Base-by-base conservation (phyloP, 202 grass and related monocot genomes). In the Cymbopogon flexuosus region DNA sequence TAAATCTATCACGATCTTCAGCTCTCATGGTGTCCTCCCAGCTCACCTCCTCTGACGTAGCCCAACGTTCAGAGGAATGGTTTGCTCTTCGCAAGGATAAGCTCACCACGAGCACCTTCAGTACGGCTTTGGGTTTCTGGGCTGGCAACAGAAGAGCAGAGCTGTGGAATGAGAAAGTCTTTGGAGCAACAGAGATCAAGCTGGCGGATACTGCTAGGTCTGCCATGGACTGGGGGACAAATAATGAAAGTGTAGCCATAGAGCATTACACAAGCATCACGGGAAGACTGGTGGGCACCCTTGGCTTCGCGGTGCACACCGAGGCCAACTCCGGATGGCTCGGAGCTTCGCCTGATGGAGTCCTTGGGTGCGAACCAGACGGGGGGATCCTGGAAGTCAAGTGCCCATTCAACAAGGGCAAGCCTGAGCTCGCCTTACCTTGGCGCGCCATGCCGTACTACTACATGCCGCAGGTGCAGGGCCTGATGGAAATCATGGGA, bases 381-480 rank as follows among this genome's bases (percentile, higher is more conserved):
- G 90, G 93, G 1, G 96, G 96, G 40, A 93, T 99, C 81, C 83
- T 99, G 30, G 96, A 99, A 70, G 90, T 99, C 51, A 99, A 99
- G 72, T 99, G 96, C 6, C 96, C 96, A 14, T 99, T 87, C 80
- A 99, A 99, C 68, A 99, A 93, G 86, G 96, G 96, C 62, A 99
- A 92, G 63, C 96, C 96, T 18, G 90, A 99, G 78, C 86, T 96
- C 5, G 93, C 89, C 1, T 84, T 96, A 46, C 96, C 96, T 31
- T 99, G 93, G 93, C 67, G 83, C 18, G 68, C 65, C 69, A 78
- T 99, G 90, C 96, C 96, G 7, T 92, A 87, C 88, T 99, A 99
- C 75, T 99, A 99, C 76, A 93, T 99, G 92, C 96, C 96, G 0
- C 96, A 99, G 83, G 87, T 99, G 84, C 96, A 99, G 42, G 96